A percentile compares a stretch with the other conserved stretches of the same genome.
phyloP scores from a whole-genome alignment of 495 filamentous ascomycete genomes.

The Talaromyces nanjingensis region DNA sequence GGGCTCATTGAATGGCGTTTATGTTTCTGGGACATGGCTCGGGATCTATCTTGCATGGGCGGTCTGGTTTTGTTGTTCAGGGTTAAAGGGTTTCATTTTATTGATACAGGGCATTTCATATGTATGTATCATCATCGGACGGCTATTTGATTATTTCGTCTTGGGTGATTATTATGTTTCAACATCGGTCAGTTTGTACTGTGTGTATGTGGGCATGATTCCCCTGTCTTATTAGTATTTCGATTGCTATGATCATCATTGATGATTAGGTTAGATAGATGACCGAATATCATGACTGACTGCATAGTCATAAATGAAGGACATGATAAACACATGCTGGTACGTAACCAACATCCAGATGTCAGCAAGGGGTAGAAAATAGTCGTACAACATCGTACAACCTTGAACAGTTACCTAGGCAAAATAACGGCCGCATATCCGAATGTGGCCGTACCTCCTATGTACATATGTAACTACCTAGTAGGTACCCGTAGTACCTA shows the following conservation, averaged over 20 bases:
- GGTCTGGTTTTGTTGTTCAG: not conserved
- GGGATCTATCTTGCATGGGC: conserved; percentile 1
- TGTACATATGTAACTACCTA: not conserved
- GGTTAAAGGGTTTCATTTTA: not conserved
- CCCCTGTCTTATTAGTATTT: not conserved
- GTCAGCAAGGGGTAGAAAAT: not conserved
- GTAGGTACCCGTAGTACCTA: not conserved
- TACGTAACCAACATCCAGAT: not conserved
- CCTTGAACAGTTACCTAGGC: not conserved
- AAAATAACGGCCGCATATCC: not conserved
- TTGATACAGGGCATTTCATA: conserved; percentile 2
- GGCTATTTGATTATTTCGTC: conserved; percentile 1
- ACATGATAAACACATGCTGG: not conserved
- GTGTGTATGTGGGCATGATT: not conserved
- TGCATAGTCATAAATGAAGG: not conserved
- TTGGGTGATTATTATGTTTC: not conserved
- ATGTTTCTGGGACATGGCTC: not conserved
- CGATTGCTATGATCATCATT: not conserved
- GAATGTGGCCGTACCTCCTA: not conserved
- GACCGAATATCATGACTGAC: not conserved
- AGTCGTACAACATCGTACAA: not conserved
- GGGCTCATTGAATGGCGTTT: conserved; percentile 7
- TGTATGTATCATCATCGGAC: conserved; percentile 3
- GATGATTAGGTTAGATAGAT: not conserved
- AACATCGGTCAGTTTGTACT: not conserved